These are phyloP conservation scores for Crithidia expoeki DNA, from an alignment of 208 protist genomes.

Conservation along the genomic window DNA sequence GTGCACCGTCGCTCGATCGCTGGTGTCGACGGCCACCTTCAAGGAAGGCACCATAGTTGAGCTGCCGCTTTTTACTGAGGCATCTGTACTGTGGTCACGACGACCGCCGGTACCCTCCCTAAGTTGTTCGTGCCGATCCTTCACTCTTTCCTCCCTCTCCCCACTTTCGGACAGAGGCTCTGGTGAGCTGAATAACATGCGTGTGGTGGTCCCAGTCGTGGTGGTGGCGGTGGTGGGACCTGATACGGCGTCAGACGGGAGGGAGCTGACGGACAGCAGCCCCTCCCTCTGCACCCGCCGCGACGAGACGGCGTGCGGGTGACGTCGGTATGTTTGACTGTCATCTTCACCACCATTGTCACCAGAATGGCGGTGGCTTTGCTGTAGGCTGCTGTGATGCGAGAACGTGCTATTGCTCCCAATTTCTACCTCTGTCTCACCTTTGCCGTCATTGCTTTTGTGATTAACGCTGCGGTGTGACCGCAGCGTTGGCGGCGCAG, in stretches of 20 bases:
- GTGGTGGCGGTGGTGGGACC: neutral
- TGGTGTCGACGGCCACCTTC: neutral
- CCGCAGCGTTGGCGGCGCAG: slow-evolving; percentile 11
- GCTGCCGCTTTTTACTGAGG: neutral
- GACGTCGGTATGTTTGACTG: neutral
- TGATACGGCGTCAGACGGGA: neutral
- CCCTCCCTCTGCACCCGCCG: neutral
- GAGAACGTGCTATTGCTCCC: neutral
- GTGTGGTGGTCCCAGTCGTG: slow-evolving; percentile 14
- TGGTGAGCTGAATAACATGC: slow-evolving; percentile 9
- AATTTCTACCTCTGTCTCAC: neutral
- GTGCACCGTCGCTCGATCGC: neutral
- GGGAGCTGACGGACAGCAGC: neutral
- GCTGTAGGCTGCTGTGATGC: neutral
- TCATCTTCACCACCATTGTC: neutral
- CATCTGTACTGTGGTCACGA: neutral
- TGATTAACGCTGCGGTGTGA: neutral
- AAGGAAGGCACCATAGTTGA: neutral
- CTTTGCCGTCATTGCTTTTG: neutral
- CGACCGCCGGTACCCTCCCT: too few relatives aligned
- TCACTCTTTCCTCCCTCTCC: neutral
- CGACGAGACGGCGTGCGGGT: neutral
- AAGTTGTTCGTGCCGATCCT: neutral
- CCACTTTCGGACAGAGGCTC: neutral
- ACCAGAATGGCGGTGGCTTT: neutral